Base-by-base conservation (phyloP, 2,329 filamentous ascomycete species). In the Cercospora sojina region DNA sequence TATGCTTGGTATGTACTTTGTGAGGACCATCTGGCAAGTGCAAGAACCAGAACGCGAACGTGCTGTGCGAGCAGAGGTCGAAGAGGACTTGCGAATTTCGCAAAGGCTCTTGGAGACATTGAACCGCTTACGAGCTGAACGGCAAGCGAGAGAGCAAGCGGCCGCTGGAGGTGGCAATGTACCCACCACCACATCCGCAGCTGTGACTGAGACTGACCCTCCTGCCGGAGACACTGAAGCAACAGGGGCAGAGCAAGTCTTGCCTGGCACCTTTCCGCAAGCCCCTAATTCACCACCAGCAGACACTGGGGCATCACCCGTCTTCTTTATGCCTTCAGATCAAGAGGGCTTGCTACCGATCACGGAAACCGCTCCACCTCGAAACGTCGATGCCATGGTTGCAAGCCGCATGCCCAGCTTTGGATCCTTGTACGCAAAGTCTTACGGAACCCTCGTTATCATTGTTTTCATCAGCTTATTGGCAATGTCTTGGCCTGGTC, bases 1-100 rank as follows among this genome's bases (percentile, higher is more conserved):
- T 65, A 86, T 86, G 74, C 85, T 88, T 64, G 86, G 87, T 32
- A 87, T 89, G 79, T 84, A 86, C 61, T 89, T 90, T 70, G 79
- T 89, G 73, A 86, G 88, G 80, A 87, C 89, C 62, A 87, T 90
- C n/a, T 89, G 87, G 87, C 82, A 83, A 20, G 85, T 88, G 1
- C 87, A 89, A 73, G 84, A 81, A 25, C 83, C 84, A 3, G 83
- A 84, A 67, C 76, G 80, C 20, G 77, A 77, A 55, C 76, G 79
- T 56, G 75, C 77, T 65, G 80, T 82, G 62, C 76, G 83, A 43
- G 77, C 76, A 67, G 80, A 84, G 67, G 77, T 80, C 62, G 80
- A 81, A 60, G 73, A 75, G 43, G 55, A 74, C 69, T 64, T 68
- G 61, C 63, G 67, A 56, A 66, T 73, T 64, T 68, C 70, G 41